Evolutionary conservation across 2,329 filamentous ascomycete species (phyloP), one percentile per base, ranked within the genome.

Genomic region (Fusarium xyrophilum): DNA sequence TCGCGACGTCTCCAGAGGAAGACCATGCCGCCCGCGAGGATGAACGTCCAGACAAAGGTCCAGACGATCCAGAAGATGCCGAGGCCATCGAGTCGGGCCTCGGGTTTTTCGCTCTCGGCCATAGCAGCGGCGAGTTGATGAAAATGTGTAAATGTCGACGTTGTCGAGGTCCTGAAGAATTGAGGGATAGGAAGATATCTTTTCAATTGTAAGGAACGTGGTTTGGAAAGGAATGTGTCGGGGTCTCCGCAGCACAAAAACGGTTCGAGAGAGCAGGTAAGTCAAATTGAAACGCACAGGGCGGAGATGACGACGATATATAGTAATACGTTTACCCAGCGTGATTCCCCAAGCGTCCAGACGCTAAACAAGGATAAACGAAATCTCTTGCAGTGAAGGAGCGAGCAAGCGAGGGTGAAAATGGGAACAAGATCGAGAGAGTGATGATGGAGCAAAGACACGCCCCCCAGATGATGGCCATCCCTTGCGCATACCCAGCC

Each of bases 31-130:
- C 67, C 51, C 32, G 78, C 65, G 15, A 84, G 70, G 15, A 82
- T 56, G 9, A 77, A 55, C 0, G 79, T 82, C 81, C 80, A 83
- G 32, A 75, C 56, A 6, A 73, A 70, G 32, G 76, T 74, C 52
- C 80, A 79, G 60, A 72, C 68, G 61, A 80, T 73, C 73, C 75
- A 83, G 68, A 82, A 83, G 67, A 83, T 75, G 58, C 80, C 80
- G 35, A 82, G 69, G 50, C 68, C 76, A 60, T 82, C 77, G 33
- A 81, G 60, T n/a, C 76, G 72, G 27, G 75, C 66, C 62, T 72
- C 64, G 21, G 79, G 76, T 47, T 76, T 71, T 28, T 53, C 47
- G 13, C 68, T 53, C 25, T 57, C 69, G 10, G 71, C 73, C 72
- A 74, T 73, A 56, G 52, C 51, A 47, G 43, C 7, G 14, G 13